A percentile compares a stretch with the other conserved stretches of the same genome.
These are phyloP conservation scores for Beauveria scarabaeidicola DNA, from an alignment of 2,329 filamentous ascomycete species.

Conservation along the genomic window DNA sequence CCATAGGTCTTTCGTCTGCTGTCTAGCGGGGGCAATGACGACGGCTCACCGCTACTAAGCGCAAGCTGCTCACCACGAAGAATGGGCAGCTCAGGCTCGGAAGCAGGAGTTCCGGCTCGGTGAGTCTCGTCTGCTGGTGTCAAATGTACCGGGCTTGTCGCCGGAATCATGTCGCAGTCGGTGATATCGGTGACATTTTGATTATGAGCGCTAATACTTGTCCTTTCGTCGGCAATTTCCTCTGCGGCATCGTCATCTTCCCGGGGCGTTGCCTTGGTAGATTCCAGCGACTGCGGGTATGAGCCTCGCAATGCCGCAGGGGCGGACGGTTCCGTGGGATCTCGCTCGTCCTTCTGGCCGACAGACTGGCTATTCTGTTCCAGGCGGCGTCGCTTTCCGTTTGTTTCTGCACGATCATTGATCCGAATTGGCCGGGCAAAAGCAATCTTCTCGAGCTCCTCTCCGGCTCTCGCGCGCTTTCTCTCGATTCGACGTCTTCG, in stretches of 20 bases:
- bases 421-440: slow-evolving; percentile 21
- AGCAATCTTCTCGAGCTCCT: slow-evolving; percentile 33
- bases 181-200: slow-evolving; percentile 8
- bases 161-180: slow-evolving; percentile 31
- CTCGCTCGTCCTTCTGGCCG: not conserved
- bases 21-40: slow-evolving; percentile 18
- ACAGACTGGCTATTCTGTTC: not conserved
- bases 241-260: slow-evolving; percentile 16
- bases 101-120: slow-evolving; percentile 14
- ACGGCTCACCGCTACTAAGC: slow-evolving; percentile 19
- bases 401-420: slow-evolving; percentile 17
- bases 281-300: slow-evolving; percentile 18
- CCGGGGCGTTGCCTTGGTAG: slow-evolving; percentile 26
- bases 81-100: slow-evolving; percentile 28
- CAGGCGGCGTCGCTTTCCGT: slow-evolving; percentile 17
- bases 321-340: not conserved
- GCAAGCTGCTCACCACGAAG: slow-evolving; percentile 15
- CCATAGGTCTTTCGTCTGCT: slow-evolving; percentile 17
- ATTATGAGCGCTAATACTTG: slow-evolving; percentile 11
- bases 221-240: slow-evolving; percentile 6
- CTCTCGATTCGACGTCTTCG: slow-evolving; percentile 28
- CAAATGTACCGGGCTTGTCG: slow-evolving; percentile 27
- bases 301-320: slow-evolving; percentile 18
- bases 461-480: slow-evolving; percentile 31
- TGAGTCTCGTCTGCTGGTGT: slow-evolving; percentile 20